Percentiles rank a stretch among this genome's conserved stretches.
Conservation (phyloP, 1,284 basidiomycete species). For the Peniophora sp. region DNA sequence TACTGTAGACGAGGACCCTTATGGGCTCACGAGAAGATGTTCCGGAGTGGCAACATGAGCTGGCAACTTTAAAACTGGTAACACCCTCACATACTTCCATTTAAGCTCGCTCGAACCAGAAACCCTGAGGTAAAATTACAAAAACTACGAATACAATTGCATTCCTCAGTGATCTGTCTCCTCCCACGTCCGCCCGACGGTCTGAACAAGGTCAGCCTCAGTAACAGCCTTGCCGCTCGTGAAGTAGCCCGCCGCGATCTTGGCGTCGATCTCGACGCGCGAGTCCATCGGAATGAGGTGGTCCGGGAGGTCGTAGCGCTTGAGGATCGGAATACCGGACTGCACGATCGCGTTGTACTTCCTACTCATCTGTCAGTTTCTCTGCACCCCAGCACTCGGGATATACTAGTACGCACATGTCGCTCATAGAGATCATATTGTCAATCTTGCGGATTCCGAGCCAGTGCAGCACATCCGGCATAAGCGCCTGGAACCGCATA, state of each 20-base stretch:
- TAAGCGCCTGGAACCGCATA: conserved; percentile 91
- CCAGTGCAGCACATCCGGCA: conserved; percentile 96
- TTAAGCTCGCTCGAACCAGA: no score
- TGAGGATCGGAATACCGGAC: conserved; percentile 79
- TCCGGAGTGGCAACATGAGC: no score
- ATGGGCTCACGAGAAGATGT: no score
- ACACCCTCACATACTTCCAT: no score
- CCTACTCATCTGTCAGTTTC: conserved; percentile 32
- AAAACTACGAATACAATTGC: no score
- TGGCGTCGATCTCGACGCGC: conserved; percentile 92
- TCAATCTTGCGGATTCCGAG: conserved; percentile 86
- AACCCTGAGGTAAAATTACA: no score
- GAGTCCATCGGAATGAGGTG: conserved; percentile 87
- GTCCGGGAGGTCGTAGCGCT: conserved; percentile 82
- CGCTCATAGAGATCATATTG: conserved; percentile 89
- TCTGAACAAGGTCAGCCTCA: conserved; percentile 73
- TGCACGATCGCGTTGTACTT: conserved; percentile 92
- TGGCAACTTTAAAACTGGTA: no score
- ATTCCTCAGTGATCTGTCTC: conserved; percentile 67
- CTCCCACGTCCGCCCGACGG: conserved; percentile 87
- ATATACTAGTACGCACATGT: conserved; percentile 49
- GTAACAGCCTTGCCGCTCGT: conserved; percentile 72
- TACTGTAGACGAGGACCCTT: no score
- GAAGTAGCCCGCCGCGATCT: conserved; percentile 92
- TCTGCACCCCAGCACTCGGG: neutral